Evolutionary conservation across 1,284 basidiomycete species (phyloP).

Genomic region (Porphyrellus sp.): DNA sequence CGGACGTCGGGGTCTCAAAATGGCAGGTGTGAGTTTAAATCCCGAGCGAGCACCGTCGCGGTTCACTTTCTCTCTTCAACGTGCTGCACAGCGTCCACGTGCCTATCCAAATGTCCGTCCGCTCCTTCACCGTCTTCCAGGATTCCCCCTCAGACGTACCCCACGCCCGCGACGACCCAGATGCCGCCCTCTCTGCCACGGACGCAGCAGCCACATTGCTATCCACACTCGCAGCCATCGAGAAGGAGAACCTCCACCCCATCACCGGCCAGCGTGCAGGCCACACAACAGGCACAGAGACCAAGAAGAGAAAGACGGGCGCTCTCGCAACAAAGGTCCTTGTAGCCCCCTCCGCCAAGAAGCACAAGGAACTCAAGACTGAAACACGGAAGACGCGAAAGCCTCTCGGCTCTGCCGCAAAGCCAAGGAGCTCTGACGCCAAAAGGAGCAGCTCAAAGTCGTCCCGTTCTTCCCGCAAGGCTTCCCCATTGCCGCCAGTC

Average conservation of each 20-base stretch:
- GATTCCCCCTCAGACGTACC: constrained; percentile 42
- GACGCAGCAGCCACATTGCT: constrained; percentile 36
- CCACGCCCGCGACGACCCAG: constrained; percentile 30
- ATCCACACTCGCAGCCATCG: constrained; percentile 40
- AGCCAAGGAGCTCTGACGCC: constrained; percentile 28
- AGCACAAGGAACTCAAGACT: constrained; percentile 42
- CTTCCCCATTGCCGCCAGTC: constrained; percentile 44
- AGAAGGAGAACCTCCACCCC: constrained; percentile 78
- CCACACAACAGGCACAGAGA: constrained; percentile 33
- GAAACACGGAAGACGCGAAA: constrained; percentile 58
- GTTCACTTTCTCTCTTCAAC: constrained; percentile 30
- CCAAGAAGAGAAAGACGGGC: constrained; percentile 63
- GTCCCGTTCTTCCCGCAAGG: constrained; percentile 37
- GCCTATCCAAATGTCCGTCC: constrained; percentile 45
- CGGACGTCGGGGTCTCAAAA: constrained; percentile 35
- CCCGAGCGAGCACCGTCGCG: constrained; percentile 25
- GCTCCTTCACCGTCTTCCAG: constrained; percentile 64
- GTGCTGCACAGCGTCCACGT: constrained; percentile 35
- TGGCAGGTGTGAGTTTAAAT: constrained; percentile 31
- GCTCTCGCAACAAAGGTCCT: constrained; percentile 52
- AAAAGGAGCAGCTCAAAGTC: constrained; percentile 33
- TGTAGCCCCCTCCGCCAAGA: constrained; percentile 41
- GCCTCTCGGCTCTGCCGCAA: constrained; percentile 37
- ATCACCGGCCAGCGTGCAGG: constrained; percentile 60
- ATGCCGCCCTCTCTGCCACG: constrained; percentile 21